phyloP scores from a whole-genome alignment of 129 eudicot species.

The Artemisia tridentata region DNA sequence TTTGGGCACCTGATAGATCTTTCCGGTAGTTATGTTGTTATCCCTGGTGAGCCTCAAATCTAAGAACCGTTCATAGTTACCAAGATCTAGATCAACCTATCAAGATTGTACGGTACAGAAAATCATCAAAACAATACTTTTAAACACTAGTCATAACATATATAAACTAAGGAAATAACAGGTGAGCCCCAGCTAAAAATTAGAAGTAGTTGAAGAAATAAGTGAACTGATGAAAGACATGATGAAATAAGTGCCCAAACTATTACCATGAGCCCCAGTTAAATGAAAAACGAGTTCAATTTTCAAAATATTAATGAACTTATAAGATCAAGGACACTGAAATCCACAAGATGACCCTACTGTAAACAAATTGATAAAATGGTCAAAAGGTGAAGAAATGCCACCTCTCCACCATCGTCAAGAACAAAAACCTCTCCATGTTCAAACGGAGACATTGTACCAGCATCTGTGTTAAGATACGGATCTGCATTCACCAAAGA shows the following conservation, averaged over 20 bases:
- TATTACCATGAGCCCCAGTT: no score
- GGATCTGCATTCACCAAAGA: constrained; percentile 68
- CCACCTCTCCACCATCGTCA: constrained; percentile 98
- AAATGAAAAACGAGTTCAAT: no score
- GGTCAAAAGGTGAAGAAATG: constrained; percentile 9
- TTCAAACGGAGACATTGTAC: constrained; percentile 98
- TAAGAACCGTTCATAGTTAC: constrained; percentile 88
- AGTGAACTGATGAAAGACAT: no score
- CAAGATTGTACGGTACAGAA: constrained; percentile 15
- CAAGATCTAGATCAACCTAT: constrained; percentile 94
- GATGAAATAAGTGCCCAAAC: no score
- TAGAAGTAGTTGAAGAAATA: no score
- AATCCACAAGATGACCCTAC: no score
- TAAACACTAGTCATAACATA: no score
- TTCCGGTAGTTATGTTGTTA: constrained; percentile 94
- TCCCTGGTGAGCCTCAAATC: constrained; percentile 90
- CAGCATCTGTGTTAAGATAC: constrained; percentile 92
- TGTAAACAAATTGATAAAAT: no score
- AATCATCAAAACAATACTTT: background rate
- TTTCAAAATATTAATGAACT: no score
- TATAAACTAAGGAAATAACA: no score
- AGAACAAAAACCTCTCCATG: constrained; percentile 99
- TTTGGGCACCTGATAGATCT: constrained; percentile 84
- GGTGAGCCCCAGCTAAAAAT: no score
- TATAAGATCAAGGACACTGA: no score